Conservation (phyloP, 2,329 filamentous ascomycete genomes). For the Diaporthe destruens region DNA sequence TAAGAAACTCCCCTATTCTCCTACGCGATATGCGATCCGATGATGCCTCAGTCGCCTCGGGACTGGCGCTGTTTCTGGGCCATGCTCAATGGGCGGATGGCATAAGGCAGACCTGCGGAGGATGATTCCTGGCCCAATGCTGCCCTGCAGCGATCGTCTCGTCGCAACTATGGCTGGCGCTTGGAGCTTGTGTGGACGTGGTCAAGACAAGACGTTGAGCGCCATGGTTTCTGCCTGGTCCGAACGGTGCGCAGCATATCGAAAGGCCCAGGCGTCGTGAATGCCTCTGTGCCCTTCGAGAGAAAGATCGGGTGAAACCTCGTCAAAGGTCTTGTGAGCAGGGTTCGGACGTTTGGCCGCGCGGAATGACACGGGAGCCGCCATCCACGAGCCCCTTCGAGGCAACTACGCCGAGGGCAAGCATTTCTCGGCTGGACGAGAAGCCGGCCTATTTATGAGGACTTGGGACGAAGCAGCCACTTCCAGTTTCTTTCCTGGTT, state of each 20-base stretch:
- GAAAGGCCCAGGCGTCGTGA: conserved; percentile 25
- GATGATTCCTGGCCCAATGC: conserved; percentile 21
- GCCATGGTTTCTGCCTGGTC: conserved; percentile 15
- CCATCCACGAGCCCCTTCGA: conserved; percentile 16
- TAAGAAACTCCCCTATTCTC: conserved; percentile 20
- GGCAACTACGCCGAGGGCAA: conserved; percentile 6
- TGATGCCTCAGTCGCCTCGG: conserved; percentile 4
- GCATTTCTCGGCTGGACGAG: conserved; percentile 19
- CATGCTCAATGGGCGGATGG: conserved; percentile 11
- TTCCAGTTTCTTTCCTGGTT: not conserved
- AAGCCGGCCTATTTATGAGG: not conserved
- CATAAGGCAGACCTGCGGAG: conserved; percentile 22
- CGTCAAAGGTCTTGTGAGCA: conserved; percentile 1
- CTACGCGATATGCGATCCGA: not conserved
- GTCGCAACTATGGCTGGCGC: conserved; percentile 23
- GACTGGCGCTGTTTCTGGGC: conserved; percentile 15
- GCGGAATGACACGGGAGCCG: conserved; percentile 15
- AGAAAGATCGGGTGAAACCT: conserved; percentile 36
- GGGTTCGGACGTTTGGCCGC: conserved; percentile 13
- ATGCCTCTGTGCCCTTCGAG: conserved; percentile 5
- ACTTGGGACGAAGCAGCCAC: conserved; percentile 24
- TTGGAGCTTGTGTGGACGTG: conserved; percentile 2
- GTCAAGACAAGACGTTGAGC: conserved; percentile 24
- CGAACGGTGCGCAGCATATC: conserved; percentile 24
- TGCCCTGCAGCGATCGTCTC: conserved; percentile 20